A percentile compares a stretch with the other conserved stretches of the same genome.
Evolutionary conservation across 2,329 filamentous ascomycete genomes (phyloP).

Genomic region (Coniochaeta sp.): DNA sequence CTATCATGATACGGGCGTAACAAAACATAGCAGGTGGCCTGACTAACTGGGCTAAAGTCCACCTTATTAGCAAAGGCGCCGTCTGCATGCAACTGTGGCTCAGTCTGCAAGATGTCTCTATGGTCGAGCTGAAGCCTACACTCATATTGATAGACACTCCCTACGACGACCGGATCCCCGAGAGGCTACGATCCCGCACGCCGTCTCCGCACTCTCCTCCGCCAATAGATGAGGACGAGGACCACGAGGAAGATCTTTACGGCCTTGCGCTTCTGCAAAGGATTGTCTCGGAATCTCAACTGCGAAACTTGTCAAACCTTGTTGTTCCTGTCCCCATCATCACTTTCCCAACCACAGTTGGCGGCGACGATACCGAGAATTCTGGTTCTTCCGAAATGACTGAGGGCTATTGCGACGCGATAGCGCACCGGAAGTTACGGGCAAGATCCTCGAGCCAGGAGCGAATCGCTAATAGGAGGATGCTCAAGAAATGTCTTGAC

Average conservation of each 20-base stretch:
- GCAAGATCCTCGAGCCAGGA: slow-evolving; percentile 10
- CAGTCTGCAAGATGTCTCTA: slow-evolving; percentile 42
- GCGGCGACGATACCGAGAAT: slow-evolving; percentile 4
- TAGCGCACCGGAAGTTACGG: slow-evolving; percentile 9
- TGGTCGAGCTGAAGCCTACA: slow-evolving; percentile 46
- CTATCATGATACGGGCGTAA: slow-evolving; percentile 2
- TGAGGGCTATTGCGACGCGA: slow-evolving; percentile 14
- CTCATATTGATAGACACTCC: slow-evolving; percentile 51
- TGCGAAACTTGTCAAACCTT: slow-evolving; percentile 47
- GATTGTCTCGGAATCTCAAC: slow-evolving; percentile 49
- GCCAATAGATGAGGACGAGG: slow-evolving; percentile 26
- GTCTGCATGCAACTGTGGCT: slow-evolving; percentile 46
- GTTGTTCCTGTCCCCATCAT: slow-evolving; percentile 50
- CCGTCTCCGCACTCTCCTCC: slow-evolving; percentile 35
- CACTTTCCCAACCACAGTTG: slow-evolving; percentile 23
- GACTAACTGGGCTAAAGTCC: slow-evolving; percentile 28
- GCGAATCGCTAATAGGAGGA: slow-evolving; percentile 28
- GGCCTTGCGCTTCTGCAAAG: slow-evolving; percentile 47
- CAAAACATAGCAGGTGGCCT: slow-evolving; percentile 1
- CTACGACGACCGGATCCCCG: slow-evolving; percentile 35
- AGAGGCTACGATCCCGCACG: slow-evolving; percentile 27
- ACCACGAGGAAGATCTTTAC: slow-evolving; percentile 43
- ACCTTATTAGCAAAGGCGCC: slow-evolving; percentile 44
- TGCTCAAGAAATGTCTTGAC: slow-evolving; percentile 69
- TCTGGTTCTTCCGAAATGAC: slow-evolving; percentile 12